phyloP scores from a whole-genome alignment of 192 early-diverging fungal genomes.

The Coemansia sp. region DNA sequence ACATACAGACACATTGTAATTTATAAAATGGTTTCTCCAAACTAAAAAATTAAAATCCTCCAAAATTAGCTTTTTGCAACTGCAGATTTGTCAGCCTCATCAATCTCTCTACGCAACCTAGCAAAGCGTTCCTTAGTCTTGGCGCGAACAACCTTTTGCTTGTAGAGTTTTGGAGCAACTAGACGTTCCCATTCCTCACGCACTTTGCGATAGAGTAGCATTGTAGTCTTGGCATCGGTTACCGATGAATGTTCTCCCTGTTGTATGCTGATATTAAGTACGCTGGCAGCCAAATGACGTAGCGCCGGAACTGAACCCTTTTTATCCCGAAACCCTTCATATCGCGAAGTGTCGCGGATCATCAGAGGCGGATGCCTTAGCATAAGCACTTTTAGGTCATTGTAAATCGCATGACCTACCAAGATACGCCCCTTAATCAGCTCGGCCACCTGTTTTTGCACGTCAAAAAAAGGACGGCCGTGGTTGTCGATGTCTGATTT shows the following conservation, averaged over 20 bases:
- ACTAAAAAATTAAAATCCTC: too few species aligned
- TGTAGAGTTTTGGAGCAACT: slow-evolving; percentile 43
- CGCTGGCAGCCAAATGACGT: slow-evolving; percentile 69
- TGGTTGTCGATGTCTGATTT: slow-evolving; percentile 59
- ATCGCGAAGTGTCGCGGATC: slow-evolving; percentile 81
- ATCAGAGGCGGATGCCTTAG: slow-evolving; percentile 75
- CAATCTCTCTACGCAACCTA: slow-evolving; percentile 32
- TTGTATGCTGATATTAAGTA: slow-evolving; percentile 83
- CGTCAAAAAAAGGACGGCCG: slow-evolving; percentile 72
- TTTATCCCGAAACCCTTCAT: slow-evolving; percentile 62
- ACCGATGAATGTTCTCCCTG: slow-evolving; percentile 84
- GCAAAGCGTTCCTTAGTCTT: slow-evolving; percentile 49
- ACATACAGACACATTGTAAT: too few species aligned
- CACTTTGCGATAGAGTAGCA: slow-evolving; percentile 83
- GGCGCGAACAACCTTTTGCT: slow-evolving; percentile 20
- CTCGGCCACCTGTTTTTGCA: slow-evolving; percentile 76
- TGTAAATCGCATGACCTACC: slow-evolving; percentile 86
- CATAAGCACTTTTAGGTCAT: slow-evolving; percentile 84
- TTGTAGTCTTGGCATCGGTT: slow-evolving; percentile 85
- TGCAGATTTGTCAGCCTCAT: slow-evolving; percentile 8
- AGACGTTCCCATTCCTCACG: slow-evolving; percentile 78
- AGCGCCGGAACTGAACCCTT: slow-evolving; percentile 64
- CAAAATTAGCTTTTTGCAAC: not conserved
- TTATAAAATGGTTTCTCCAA: too few species aligned
- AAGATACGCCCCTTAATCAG: slow-evolving; percentile 82